These are phyloP conservation scores for Coemansia sp. DNA, from an alignment of 192 early-diverging fungal species.

Conservation along the genomic window DNA sequence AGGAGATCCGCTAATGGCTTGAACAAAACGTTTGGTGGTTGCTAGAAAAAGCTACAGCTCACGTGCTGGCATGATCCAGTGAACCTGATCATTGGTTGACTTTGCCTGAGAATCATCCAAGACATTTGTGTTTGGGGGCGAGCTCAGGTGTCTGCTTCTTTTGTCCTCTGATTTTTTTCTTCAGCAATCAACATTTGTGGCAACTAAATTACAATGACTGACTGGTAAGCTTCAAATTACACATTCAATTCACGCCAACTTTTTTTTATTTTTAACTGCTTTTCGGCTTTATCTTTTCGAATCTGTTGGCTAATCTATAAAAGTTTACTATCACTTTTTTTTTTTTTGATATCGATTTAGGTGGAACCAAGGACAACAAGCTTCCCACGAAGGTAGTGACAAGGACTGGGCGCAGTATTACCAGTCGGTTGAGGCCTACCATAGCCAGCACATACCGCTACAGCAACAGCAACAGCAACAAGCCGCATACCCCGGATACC, in stretches of 20 bases:
- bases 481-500: background rate
- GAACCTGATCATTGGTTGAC: background rate
- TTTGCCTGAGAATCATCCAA: background rate
- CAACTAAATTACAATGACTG: slow-evolving; percentile 10
- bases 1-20: background rate
- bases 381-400: background rate
- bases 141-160: background rate
- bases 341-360: slow-evolving; percentile 22
- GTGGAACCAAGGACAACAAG: slow-evolving; percentile 39
- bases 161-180: background rate
- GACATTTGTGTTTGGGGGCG: background rate
- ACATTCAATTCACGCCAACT: background rate
- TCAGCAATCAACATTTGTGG: slow-evolving; percentile 1
- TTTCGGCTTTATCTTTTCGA: background rate
- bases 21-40: background rate
- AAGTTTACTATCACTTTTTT: background rate
- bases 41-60: background rate
- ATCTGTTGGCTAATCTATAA: background rate
- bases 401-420: slow-evolving; percentile 54
- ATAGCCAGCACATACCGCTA: slow-evolving; percentile 23
- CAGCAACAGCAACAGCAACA: slow-evolving; percentile 27
- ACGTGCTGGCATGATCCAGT: background rate
- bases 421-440: slow-evolving; percentile 44
- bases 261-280: background rate
- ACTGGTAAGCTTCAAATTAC: background rate